phyloP scores from a whole-genome alignment of 2,329 filamentous ascomycete species.

The Trichoderma afroharzianum region DNA sequence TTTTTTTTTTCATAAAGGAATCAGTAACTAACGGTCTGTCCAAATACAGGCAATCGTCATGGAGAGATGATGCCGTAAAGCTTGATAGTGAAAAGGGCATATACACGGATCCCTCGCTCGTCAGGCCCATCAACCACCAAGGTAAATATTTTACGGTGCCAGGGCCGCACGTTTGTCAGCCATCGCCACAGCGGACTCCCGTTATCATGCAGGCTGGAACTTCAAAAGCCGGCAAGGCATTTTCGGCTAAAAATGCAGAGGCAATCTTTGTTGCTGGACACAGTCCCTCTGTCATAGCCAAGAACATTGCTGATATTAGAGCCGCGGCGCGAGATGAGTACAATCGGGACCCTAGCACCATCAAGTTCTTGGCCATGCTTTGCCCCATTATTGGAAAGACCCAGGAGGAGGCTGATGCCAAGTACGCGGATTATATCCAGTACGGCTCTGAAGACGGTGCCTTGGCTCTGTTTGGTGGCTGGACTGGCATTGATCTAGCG shows the following conservation, averaged over 20 bases:
- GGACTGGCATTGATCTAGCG: conserved; percentile 62
- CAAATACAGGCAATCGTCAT: conserved; percentile 42
- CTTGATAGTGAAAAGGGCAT: conserved; percentile 50
- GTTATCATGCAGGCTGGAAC: conserved; percentile 63
- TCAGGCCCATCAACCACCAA: conserved; percentile 59
- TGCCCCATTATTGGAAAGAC: conserved; percentile 59
- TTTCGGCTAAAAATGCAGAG: conserved; percentile 62
- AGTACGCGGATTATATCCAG: conserved; percentile 49
- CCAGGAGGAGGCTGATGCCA: conserved; percentile 51
- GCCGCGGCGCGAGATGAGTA: conserved; percentile 44
- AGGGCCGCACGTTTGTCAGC: conserved; percentile 58
- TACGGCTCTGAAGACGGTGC: conserved; percentile 60
- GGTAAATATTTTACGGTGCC: conserved; percentile 58
- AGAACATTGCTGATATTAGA: conserved; percentile 56
- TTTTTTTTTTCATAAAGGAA: not conserved
- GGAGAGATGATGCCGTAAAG: conserved; percentile 58
- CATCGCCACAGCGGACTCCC: conserved; percentile 60
- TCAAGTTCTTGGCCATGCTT: conserved; percentile 60
- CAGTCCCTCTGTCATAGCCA: conserved; percentile 50
- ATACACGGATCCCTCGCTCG: conserved; percentile 42
- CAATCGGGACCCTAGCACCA: conserved; percentile 49
- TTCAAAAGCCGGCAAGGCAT: conserved; percentile 55
- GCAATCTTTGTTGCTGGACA: conserved; percentile 61
- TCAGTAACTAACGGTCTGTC: not conserved
- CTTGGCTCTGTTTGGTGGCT: conserved; percentile 61